A percentile compares a stretch with the other conserved stretches of the same genome.
Evolutionary conservation across 257 asterid species (phyloP).

Genomic region (Gentiana dahurica): DNA sequence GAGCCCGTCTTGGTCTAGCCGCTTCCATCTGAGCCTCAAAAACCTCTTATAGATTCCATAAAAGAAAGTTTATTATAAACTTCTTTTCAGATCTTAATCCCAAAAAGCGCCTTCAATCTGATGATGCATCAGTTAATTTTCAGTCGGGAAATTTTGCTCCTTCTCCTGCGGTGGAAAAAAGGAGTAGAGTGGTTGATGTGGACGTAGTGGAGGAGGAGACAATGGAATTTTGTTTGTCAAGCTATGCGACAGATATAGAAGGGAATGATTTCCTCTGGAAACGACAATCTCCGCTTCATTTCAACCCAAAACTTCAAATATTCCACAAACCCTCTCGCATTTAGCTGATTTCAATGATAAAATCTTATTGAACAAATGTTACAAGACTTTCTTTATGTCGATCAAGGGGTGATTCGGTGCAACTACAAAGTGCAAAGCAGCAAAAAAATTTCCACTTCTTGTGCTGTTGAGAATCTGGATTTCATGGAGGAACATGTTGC

Average conservation of each 20-base stretch:
- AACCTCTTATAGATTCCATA: constrained; percentile 19
- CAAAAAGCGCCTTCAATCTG: constrained; percentile 47
- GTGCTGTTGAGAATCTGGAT: too few relatives aligned
- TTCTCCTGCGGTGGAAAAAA: constrained; percentile 11
- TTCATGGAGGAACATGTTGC: too few relatives aligned
- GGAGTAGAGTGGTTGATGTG: constrained; percentile 5
- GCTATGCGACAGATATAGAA: constrained; percentile 59
- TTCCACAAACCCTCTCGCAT: too few relatives aligned
- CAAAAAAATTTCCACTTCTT: too few relatives aligned
- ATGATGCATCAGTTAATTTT: constrained; percentile 4
- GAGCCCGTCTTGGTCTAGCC: constrained; percentile 19
- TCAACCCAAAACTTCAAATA: too few relatives aligned
- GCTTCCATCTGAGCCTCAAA: constrained; percentile 1
- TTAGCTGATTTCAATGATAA: too few relatives aligned
- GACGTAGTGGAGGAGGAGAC: constrained; percentile 17
- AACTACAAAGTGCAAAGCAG: too few relatives aligned
- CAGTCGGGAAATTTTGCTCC: background rate
- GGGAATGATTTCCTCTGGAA: too few relatives aligned
- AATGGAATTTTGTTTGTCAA: constrained; percentile 52
- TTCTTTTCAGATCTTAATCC: constrained; percentile 18
- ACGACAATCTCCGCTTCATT: too few relatives aligned
- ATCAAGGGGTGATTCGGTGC: too few relatives aligned
- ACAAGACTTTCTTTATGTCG: too few relatives aligned
- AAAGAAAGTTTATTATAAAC: constrained; percentile 26
- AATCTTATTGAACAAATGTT: too few relatives aligned